phyloP scores from a whole-genome alignment of 768 basidiomycete species.

The Termitomyces sp. region DNA sequence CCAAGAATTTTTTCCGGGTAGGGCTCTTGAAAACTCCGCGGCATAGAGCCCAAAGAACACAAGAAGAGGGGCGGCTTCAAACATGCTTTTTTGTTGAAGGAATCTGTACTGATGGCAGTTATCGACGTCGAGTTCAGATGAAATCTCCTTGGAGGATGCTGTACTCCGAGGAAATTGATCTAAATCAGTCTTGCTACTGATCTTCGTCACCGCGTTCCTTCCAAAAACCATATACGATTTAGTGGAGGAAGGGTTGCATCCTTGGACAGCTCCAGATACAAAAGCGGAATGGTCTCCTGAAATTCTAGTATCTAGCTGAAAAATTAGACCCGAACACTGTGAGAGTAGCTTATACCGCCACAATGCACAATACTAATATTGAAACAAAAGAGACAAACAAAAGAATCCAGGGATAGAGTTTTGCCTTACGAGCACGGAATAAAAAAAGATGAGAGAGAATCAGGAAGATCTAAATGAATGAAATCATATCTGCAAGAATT shows the following conservation, averaged over 20 bases:
- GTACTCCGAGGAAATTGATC: conserved; percentile 5
- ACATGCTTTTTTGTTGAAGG: conserved; percentile 2
- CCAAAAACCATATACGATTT: not conserved
- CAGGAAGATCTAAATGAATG: no score
- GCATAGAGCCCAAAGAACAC: not conserved
- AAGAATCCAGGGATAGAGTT: no score
- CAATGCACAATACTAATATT: no score
- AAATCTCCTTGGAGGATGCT: conserved; percentile 3
- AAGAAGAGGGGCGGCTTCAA: conserved; percentile 3
- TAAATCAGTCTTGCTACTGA: not conserved
- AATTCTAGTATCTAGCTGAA: no score
- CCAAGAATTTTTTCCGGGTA: not conserved
- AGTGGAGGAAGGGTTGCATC: not conserved
- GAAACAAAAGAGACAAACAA: no score
- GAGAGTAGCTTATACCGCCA: no score
- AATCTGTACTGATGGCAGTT: conserved; percentile 3
- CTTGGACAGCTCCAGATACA: not conserved
- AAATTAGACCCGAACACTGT: no score
- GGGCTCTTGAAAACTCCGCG: not conserved
- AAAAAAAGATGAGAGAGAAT: no score
- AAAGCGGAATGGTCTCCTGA: not conserved
- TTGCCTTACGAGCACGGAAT: no score
- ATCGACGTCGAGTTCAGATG: not conserved
- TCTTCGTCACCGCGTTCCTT: not conserved
- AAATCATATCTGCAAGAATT: no score